Conservation (phyloP, 192 early-diverging fungal species). For the Coemansia biformis region DNA sequence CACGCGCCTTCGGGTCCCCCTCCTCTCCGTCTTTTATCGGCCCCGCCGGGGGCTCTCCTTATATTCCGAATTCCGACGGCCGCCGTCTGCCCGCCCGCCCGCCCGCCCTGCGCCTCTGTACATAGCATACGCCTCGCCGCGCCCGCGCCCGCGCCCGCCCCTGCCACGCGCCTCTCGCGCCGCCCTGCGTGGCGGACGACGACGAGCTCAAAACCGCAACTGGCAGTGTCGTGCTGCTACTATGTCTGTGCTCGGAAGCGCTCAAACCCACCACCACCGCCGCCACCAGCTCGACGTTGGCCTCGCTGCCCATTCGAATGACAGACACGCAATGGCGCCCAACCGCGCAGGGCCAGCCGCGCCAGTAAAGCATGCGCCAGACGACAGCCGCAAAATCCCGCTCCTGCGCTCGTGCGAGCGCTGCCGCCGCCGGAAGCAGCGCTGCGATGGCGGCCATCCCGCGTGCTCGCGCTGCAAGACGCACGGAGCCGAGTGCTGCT, state of each 20-base stretch:
- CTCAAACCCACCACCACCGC: background rate
- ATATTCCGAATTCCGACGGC: constrained; percentile 3
- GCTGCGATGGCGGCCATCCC: constrained; percentile 47
- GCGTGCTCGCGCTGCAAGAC: constrained; percentile 28
- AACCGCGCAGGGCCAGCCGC: background rate
- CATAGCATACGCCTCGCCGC: background rate
- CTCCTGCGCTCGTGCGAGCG: constrained; percentile 44
- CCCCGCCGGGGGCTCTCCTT: too few relatives aligned
- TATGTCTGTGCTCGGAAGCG: background rate
- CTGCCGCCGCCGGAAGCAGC: constrained; percentile 43
- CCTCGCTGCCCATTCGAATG: background rate
- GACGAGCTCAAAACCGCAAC: too few relatives aligned
- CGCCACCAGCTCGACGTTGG: too few relatives aligned
- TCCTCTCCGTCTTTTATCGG: background rate
- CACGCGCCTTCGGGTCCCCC: background rate
- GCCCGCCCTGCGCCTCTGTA: background rate
- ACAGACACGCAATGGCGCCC: background rate
- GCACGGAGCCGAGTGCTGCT: constrained; percentile 33
- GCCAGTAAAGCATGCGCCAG: background rate
- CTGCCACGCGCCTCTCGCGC: too few relatives aligned
- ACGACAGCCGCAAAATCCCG: constrained; percentile 13
- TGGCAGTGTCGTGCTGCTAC: too few relatives aligned
- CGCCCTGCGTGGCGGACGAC: too few relatives aligned
- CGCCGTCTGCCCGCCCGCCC: too few relatives aligned
- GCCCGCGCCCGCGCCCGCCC: too few relatives aligned